Conservation (phyloP, 257 asterid species). For the Fraxinus pennsylvanica region DNA sequence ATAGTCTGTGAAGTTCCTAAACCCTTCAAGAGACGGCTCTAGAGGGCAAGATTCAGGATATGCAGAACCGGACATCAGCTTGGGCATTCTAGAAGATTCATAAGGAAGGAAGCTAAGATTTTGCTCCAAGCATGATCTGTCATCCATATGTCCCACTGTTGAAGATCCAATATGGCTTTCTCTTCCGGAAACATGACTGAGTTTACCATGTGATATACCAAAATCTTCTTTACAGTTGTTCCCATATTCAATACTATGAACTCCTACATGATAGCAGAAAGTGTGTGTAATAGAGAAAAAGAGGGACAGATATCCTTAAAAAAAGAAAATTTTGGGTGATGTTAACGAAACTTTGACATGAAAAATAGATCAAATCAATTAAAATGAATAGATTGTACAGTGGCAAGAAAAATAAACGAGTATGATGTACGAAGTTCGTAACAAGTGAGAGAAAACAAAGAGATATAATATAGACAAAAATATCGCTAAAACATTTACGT, state of each 20-base stretch:
- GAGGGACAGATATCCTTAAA: not conserved
- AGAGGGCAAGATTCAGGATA: slow-evolving; percentile 39
- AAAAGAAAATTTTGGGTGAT: not conserved
- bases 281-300: not conserved
- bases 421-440: not conserved
- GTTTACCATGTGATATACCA: slow-evolving; percentile 36
- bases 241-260: slow-evolving; percentile 32
- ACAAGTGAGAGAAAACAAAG: not conserved
- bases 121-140: slow-evolving; percentile 41
- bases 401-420: not conserved
- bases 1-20: slow-evolving; percentile 28
- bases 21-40: slow-evolving; percentile 30
- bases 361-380: not conserved
- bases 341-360: not conserved
- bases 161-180: slow-evolving; percentile 28
- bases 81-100: slow-evolving; percentile 33
- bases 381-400: not conserved
- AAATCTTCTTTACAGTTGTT: slow-evolving; percentile 38
- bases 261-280: slow-evolving; percentile 39
- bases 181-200: slow-evolving; percentile 36
- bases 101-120: slow-evolving; percentile 41
- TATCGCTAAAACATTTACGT: not conserved
- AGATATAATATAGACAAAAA: not conserved
- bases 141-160: slow-evolving; percentile 35
- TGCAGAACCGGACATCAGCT: slow-evolving; percentile 29